Base-by-base conservation (phyloP, 73 alveolate species). In the Symbiodinium natans region DNA sequence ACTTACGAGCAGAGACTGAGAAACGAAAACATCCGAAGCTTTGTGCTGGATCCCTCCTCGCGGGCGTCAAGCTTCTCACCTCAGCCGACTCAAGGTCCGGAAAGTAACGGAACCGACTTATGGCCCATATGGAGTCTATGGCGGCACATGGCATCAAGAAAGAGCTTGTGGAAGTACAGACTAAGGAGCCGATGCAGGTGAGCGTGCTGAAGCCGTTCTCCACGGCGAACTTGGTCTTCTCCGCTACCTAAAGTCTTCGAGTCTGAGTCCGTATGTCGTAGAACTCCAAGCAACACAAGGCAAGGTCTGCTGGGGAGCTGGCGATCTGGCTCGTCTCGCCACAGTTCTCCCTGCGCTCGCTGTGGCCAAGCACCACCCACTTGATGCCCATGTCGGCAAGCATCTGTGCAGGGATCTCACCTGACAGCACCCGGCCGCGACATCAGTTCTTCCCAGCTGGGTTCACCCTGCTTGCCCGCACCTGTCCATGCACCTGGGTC, bases 401-500 rank as follows among this genome's bases (percentile, higher is more conserved):
- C 99, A 99, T 99, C 93, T 99, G 99, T 74, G 99, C 99, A 92
- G 99, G 99, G 82, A 99, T 99, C 99, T 99, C 99, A n/a, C 95
- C 95, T 89, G 71, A 19, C 34, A 63, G 63, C 8, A n/a, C n/a
- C n/a, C n/a, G n/a, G n/a, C n/a, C n/a, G n/a, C n/a, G n/a, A n/a
- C n/a, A n/a, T n/a, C n/a, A n/a, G n/a, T n/a, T n/a, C n/a, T n/a
- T n/a, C n/a, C n/a, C n/a, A n/a, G n/a, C n/a, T n/a, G n/a, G n/a
- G n/a, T n/a, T n/a, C n/a, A n/a, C n/a, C n/a, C n/a, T n/a, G n/a
- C n/a, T n/a, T n/a, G n/a, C n/a, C n/a, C n/a, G n/a, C n/a, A 29
- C 99, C 99, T 41, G 99, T 99, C 99, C 99, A 99, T 0, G 99
- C 99, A 27, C 99, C 99, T 6, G 88, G 98, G 59, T 71, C 98